phyloP scores from a whole-genome alignment of 306 rosid genomes.

The Inga leiocalycina region DNA sequence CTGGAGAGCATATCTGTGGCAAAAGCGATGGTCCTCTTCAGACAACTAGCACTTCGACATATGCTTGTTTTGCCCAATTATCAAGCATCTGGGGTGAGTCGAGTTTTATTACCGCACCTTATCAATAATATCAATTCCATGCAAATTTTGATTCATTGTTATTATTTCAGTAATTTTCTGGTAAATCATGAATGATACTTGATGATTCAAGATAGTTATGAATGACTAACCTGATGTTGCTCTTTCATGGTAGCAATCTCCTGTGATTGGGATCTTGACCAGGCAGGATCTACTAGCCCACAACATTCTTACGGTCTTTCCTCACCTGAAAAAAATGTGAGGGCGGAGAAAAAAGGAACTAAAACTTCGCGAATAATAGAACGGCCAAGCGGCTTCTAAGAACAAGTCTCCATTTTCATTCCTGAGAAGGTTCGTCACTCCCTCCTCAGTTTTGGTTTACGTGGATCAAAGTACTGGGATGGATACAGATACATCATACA shows the following conservation, averaged over 20 bases:
- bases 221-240: constrained; percentile 47
- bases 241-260: constrained; percentile 57
- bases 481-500: constrained; percentile 33
- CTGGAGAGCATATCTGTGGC: constrained; percentile 77
- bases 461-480: constrained; percentile 39
- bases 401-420: constrained; percentile 32
- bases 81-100: constrained; percentile 78
- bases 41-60: constrained; percentile 87
- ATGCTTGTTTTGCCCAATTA: constrained; percentile 82
- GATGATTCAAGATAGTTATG: constrained; percentile 11
- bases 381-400: constrained; percentile 37
- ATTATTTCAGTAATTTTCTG: background rate
- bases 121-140: constrained; percentile 1
- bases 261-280: constrained; percentile 83
- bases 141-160: constrained; percentile 19
- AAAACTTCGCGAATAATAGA: constrained; percentile 32
- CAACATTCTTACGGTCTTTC: constrained; percentile 77
- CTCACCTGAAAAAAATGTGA: constrained; percentile 59
- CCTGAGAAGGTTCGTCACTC: constrained; percentile 26
- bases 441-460: constrained; percentile 46
- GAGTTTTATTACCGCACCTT: background rate
- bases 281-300: constrained; percentile 78
- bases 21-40: constrained; percentile 87
- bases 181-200: constrained; percentile 17
- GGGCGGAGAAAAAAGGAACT: constrained; percentile 49